A percentile compares a stretch with the other conserved stretches of the same genome.
Evolutionary conservation across 176 grass and related monocot species (phyloP).

Genomic region (Bolboschoenus planiculmis): DNA sequence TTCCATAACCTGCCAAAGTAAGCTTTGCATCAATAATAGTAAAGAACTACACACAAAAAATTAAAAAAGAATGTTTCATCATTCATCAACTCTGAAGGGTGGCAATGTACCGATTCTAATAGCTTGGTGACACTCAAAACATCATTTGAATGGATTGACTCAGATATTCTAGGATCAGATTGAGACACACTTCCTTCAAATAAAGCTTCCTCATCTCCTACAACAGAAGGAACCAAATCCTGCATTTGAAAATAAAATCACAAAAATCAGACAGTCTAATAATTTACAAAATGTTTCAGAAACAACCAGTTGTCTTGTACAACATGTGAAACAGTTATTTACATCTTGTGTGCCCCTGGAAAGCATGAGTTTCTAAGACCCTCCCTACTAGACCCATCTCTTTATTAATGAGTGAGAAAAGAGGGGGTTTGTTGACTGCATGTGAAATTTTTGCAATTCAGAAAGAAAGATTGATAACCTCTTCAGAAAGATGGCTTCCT

Average conservation of each 20-base stretch:
- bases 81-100: conserved; percentile 15
- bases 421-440: background rate
- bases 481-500: conserved; percentile 53
- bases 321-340: background rate
- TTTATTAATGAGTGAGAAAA: conserved; percentile 13
- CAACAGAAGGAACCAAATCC: conserved; percentile 56
- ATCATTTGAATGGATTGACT: conserved; percentile 52
- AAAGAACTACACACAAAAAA: background rate
- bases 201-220: conserved; percentile 60
- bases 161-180: conserved; percentile 65
- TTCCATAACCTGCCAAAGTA: conserved; percentile 61
- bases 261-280: background rate
- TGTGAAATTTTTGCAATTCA: background rate
- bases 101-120: conserved; percentile 66
- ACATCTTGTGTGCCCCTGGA: background rate
- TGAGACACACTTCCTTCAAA: conserved; percentile 65
- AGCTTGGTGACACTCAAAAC: conserved; percentile 89
- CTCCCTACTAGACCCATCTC: background rate
- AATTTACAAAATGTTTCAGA: background rate
- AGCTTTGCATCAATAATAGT: conserved; percentile 3
- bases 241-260: conserved; percentile 31
- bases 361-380: background rate
- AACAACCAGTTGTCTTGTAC: background rate
- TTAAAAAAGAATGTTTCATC: background rate
- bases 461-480: conserved; percentile 45